phyloP scores from a whole-genome alignment of 78 protist species.

The Dictyostelium firmibasis region DNA sequence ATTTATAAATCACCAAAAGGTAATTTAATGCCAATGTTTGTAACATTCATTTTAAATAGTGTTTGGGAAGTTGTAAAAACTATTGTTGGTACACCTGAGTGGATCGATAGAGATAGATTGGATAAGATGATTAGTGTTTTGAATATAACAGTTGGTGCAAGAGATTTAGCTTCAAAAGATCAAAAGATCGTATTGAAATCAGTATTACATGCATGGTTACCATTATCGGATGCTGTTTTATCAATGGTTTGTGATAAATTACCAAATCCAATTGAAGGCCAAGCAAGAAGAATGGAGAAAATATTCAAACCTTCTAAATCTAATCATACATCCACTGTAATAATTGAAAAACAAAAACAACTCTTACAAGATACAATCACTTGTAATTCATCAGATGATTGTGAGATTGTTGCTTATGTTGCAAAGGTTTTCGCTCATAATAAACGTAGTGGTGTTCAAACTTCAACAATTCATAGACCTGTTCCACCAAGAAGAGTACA shows the following conservation, averaged over 20 bases:
- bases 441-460: conserved; percentile 16
- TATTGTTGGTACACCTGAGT: neutral
- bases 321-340: neutral
- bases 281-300: conserved; percentile 60
- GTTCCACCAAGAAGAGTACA: conserved; percentile 79
- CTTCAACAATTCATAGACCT: conserved; percentile 35
- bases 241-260: conserved; percentile 59
- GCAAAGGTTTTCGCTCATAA: conserved; percentile 83
- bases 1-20: conserved; percentile 54
- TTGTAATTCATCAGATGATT: conserved; percentile 24
- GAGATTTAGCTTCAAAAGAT: conserved; percentile 73
- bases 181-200: neutral
- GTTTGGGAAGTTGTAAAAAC: conserved; percentile 89
- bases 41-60: conserved; percentile 88
- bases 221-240: conserved; percentile 87
- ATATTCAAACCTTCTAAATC: conserved; percentile 73
- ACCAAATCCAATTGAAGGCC: conserved; percentile 92
- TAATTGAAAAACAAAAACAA: conserved; percentile 33
- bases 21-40: conserved; percentile 89
- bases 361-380: conserved; percentile 4
- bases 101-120: conserved; percentile 61
- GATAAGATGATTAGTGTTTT: conserved; percentile 85
- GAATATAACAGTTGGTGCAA: conserved; percentile 25
- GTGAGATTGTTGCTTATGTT: conserved; percentile 73
- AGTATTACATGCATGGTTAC: conserved; percentile 92